phyloP scores from a whole-genome alignment of 2,329 filamentous ascomycete species.

The Ophiostoma pallidulum region DNA sequence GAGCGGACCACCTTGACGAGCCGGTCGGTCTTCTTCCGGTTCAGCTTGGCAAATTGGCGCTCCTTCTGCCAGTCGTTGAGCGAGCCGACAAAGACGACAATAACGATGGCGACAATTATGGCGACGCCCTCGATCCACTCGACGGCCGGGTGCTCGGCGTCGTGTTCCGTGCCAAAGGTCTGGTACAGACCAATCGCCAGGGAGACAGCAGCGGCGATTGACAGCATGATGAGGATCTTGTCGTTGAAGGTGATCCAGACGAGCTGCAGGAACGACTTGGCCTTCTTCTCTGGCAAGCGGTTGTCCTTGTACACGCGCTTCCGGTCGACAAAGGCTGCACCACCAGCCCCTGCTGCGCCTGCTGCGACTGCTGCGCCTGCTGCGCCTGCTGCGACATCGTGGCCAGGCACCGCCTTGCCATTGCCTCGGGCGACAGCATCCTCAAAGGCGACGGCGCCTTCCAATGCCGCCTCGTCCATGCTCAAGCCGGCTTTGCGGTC shows the following conservation, averaged over 20 bases:
- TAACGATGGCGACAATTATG: conserved; percentile 69
- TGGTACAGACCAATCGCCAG: conserved; percentile 68
- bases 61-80: conserved; percentile 76
- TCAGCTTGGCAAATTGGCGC: conserved; percentile 67
- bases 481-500: conserved; percentile 67
- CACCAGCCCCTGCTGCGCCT: conserved; percentile 17
- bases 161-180: conserved; percentile 53
- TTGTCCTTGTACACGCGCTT: conserved; percentile 66
- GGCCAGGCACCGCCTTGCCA: conserved; percentile 20
- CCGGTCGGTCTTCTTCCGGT: conserved; percentile 70
- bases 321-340: conserved; percentile 45
- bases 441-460: conserved; percentile 61
- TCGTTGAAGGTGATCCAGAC: conserved; percentile 82
- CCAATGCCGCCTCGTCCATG: conserved; percentile 58
- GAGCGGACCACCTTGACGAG: conserved; percentile 62
- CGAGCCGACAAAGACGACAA: conserved; percentile 68
- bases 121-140: conserved; percentile 79
- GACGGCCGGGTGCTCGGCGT: conserved; percentile 42
- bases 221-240: conserved; percentile 67
- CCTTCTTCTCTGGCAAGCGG: conserved; percentile 61
- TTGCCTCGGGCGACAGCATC: conserved; percentile 43
- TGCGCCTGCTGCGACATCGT: conserved; percentile 21
- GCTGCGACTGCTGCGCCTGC: not conserved
- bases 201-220: conserved; percentile 61
- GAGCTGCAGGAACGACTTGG: conserved; percentile 61